These are phyloP conservation scores for Ustilago xerochloae DNA, from an alignment of 1,284 basidiomycete species.

Conservation along the genomic window DNA sequence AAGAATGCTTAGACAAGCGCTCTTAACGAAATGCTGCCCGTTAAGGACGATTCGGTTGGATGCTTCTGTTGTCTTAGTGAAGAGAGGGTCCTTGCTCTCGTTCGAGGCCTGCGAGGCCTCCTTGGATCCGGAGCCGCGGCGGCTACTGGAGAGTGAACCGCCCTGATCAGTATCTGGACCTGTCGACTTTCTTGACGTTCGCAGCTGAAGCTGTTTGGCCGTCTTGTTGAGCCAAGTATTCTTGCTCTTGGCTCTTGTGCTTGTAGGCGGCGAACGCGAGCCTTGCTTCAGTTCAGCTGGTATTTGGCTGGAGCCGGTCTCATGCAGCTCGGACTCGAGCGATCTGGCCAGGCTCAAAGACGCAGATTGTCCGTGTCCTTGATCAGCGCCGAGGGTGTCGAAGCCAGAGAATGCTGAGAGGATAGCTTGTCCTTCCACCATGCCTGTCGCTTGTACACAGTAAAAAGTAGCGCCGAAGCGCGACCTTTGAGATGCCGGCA, in stretches of 20 bases:
- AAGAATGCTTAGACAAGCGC: constrained; percentile 52
- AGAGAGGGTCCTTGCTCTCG: constrained; percentile 19
- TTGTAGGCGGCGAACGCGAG: background rate
- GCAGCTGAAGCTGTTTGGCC: constrained; percentile 52
- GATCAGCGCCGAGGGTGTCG: constrained; percentile 6
- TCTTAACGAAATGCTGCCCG: constrained; percentile 40
- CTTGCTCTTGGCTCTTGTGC: constrained; percentile 19
- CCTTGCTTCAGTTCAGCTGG: background rate
- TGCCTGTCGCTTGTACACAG: constrained; percentile 54
- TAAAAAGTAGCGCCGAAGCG: constrained; percentile 66
- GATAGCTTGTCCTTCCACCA: constrained; percentile 35
- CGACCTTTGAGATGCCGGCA: constrained; percentile 62
- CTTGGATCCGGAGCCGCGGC: constrained; percentile 16
- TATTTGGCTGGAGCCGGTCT: background rate
- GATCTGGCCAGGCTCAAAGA: constrained; percentile 7
- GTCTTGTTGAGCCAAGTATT: constrained; percentile 59
- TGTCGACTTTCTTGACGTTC: constrained; percentile 25
- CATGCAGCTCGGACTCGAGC: constrained; percentile 28
- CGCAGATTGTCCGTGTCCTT: background rate
- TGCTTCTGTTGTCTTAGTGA: constrained; percentile 30
- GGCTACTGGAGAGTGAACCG: constrained; percentile 1
- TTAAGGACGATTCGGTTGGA: constrained; percentile 19
- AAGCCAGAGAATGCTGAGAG: constrained; percentile 28
- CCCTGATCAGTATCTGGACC: constrained; percentile 5
- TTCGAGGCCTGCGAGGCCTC: background rate